phyloP scores from a whole-genome alignment of 2,329 filamentous ascomycete genomes.

The Botrytis aclada region DNA sequence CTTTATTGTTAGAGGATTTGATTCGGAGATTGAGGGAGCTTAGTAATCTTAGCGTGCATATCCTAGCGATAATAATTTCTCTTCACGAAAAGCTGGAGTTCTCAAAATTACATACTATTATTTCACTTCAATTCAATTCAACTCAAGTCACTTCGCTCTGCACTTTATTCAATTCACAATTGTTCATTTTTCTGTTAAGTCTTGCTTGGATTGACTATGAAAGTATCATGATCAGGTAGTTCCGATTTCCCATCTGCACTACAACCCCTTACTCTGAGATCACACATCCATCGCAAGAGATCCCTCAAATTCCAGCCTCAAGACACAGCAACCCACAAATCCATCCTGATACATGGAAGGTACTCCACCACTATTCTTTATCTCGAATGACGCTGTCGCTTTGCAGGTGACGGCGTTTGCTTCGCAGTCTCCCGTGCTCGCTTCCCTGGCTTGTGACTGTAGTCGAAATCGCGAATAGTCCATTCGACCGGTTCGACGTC shows the following conservation, averaged over 20 bases:
- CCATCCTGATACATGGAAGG: neutral
- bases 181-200: accelerated
- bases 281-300: neutral
- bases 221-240: neutral
- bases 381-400: neutral
- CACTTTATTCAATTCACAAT: neutral
- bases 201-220: neutral
- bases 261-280: neutral
- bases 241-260: neutral
- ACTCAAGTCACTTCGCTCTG: neutral
- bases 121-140: neutral
- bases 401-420: neutral
- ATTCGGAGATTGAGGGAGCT: neutral
- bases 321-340: neutral
- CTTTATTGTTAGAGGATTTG: neutral
- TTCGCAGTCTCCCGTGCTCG: neutral
- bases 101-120: neutral
- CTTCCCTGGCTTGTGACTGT: neutral
- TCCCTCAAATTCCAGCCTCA: neutral
- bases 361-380: neutral
- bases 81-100: neutral
- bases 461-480: neutral
- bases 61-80: neutral
- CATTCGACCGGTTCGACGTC: neutral
- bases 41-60: neutral